Percentiles rank a stretch among this genome's conserved stretches.
Conservation (phyloP, 1,284 basidiomycete species). For the Trametes versicolor region DNA sequence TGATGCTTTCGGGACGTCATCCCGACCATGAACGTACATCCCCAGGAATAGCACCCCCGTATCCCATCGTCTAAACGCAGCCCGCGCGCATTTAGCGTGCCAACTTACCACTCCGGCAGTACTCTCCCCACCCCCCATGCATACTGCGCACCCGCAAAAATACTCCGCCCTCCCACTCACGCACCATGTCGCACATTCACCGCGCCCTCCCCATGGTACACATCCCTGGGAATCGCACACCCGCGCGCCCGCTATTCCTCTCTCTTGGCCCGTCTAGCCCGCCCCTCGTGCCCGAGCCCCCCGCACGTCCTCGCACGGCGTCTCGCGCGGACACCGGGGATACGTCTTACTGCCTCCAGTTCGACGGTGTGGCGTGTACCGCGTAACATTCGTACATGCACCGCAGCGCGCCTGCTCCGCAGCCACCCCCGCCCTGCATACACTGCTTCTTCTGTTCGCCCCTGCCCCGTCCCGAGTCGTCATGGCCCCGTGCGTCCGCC, state of each 20-base stretch:
- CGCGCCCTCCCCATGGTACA: neutral
- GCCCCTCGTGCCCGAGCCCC: constrained; percentile 3
- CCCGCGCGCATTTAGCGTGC: neutral
- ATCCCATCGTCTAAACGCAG: too few species aligned
- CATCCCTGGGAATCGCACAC: neutral
- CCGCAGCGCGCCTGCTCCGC: too few species aligned
- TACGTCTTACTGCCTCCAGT: too few species aligned
- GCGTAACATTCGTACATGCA: neutral
- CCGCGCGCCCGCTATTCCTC: neutral
- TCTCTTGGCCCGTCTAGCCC: neutral
- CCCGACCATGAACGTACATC: too few species aligned
- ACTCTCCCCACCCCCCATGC: neutral
- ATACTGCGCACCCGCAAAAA: neutral
- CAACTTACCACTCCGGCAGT: neutral
- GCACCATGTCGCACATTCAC: neutral
- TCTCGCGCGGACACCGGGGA: neutral
- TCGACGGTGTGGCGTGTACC: neutral
- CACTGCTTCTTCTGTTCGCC: too few species aligned
- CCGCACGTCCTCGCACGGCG: neutral
- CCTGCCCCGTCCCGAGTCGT: too few species aligned
- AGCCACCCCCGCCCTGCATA: too few species aligned
- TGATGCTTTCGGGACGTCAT: too few species aligned
- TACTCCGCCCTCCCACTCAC: neutral
- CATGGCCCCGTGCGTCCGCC: too few species aligned
- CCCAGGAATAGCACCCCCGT: too few species aligned